These are phyloP conservation scores for Nissolia schottii DNA, from an alignment of 306 rosid genomes.

Conservation along the genomic window DNA sequence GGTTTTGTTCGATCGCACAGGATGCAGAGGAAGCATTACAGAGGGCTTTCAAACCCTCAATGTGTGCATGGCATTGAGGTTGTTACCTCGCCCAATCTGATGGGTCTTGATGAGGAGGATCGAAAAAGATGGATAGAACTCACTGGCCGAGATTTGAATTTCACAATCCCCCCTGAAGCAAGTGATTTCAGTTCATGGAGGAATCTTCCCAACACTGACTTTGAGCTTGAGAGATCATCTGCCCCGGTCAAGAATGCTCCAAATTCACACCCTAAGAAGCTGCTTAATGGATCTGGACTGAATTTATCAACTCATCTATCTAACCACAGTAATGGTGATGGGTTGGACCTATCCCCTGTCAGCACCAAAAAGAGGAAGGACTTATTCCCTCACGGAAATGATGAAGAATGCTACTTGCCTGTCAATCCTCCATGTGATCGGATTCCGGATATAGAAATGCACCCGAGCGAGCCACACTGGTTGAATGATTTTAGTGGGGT, in stretches of 20 bases:
- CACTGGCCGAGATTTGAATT: constrained; percentile 79
- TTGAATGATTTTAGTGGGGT: constrained; percentile 75
- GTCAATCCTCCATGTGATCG: constrained; percentile 74
- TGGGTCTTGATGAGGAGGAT: constrained; percentile 64
- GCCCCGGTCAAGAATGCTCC: constrained; percentile 45
- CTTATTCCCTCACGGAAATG: constrained; percentile 58
- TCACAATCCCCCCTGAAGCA: constrained; percentile 75
- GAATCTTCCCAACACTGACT: constrained; percentile 74
- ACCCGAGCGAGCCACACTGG: constrained; percentile 56
- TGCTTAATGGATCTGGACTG: constrained; percentile 76
- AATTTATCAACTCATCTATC: constrained; percentile 60
- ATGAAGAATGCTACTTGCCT: constrained; percentile 61
- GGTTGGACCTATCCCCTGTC: constrained; percentile 66
- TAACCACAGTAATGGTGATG: constrained; percentile 57
- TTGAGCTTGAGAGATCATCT: constrained; percentile 79
- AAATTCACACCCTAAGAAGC: constrained; percentile 62
- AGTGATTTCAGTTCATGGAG: constrained; percentile 90
- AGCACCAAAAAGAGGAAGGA: constrained; percentile 69
- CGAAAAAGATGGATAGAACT: constrained; percentile 83
- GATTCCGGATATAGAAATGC: constrained; percentile 51
- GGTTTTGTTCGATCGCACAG: constrained; percentile 92
- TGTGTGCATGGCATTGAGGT: constrained; percentile 88
- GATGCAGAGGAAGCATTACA: constrained; percentile 92
- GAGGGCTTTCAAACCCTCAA: constrained; percentile 94
- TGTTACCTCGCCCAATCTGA: constrained; percentile 59